Evolutionary conservation across 495 filamentous ascomycete species (phyloP).

Genomic region (Chaetomium tenue): DNA sequence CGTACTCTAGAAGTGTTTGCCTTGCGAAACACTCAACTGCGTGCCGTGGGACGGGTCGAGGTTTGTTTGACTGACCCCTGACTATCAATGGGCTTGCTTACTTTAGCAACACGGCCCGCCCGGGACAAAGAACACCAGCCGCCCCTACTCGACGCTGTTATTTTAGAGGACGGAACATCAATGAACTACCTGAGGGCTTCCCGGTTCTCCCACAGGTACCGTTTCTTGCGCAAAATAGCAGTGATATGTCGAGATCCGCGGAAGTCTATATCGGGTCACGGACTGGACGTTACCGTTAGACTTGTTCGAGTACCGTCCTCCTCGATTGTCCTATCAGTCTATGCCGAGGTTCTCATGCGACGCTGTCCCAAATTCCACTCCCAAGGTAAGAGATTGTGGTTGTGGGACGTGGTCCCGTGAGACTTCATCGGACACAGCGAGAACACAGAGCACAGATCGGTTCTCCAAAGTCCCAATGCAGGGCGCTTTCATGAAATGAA

Average conservation of each 20-base stretch:
- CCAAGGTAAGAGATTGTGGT: not conserved
- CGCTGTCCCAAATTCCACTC: not conserved
- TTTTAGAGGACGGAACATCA: not conserved
- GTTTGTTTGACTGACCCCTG: not conserved
- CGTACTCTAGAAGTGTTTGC: not conserved
- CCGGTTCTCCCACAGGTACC: not conserved
- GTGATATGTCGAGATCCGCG: not conserved
- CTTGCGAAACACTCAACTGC: not conserved
- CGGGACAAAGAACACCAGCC: not conserved
- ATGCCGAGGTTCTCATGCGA: not conserved
- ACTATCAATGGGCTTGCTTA: not conserved
- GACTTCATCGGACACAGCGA: not conserved
- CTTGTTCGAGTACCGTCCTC: slow-evolving; percentile 10
- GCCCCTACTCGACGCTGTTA: not conserved
- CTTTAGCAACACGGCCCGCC: slow-evolving; percentile 1
- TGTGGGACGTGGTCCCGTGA: not conserved
- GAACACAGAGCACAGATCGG: not conserved
- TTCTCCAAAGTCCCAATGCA: not conserved
- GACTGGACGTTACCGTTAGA: not conserved
- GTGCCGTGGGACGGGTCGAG: not conserved
- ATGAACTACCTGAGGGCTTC: not conserved
- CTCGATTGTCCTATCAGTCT: not conserved
- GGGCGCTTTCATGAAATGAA: too few species aligned
- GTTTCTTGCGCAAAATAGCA: not conserved
- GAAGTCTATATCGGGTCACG: not conserved